Evolutionary conservation across 306 rosid species (phyloP), one percentile per base, ranked within the genome.

Genomic region (Inga leiocalycina): DNA sequence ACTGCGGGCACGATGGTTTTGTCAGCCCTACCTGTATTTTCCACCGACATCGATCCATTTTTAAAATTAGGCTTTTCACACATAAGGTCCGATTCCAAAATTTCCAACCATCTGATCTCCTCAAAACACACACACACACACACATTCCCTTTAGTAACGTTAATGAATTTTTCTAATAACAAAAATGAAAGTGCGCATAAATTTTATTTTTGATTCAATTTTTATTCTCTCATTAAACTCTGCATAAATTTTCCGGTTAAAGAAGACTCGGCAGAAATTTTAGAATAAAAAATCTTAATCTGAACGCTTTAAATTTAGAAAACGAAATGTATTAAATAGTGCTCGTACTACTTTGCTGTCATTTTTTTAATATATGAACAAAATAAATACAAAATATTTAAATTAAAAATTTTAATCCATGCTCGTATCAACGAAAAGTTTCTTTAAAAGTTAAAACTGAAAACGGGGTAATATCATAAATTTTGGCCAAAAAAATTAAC

Each of bases 41-140:
- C 79, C 79, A 54, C 79, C 79, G 79, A 75, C 79, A 75, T 51
- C 48, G 10, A 4, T 41, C 27, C 62, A 56, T 5, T 10, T 19
- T 4, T 45, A 1, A 41, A 32, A 20, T 20, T 1, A 9, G 41
- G 7, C 41, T 46, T 72, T 74, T 74, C 62, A 73, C 77, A 46
- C 39, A 35, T 8, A 17, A 30, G 59, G 24, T 41, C 45, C 16
- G 45, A 49, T 74, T 3, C 15, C 77, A 48, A 22, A 22, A 24
- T 72, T 12, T 22, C 37, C 56, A 71, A 22, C 14, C 77, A 48
- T 30, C 43, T 4, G 54, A 49, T 44, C 19, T n/a, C 24, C 34
- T 43, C 0, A 43, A 6, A 27, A 27, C 1, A 27, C 30, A 27
- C 30, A 27, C 30, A 27, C 30, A 27, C 30, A 27, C 30, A 27